Base-by-base conservation (phyloP, 2,329 filamentous ascomycete genomes). In the Clonostachys sp. region DNA sequence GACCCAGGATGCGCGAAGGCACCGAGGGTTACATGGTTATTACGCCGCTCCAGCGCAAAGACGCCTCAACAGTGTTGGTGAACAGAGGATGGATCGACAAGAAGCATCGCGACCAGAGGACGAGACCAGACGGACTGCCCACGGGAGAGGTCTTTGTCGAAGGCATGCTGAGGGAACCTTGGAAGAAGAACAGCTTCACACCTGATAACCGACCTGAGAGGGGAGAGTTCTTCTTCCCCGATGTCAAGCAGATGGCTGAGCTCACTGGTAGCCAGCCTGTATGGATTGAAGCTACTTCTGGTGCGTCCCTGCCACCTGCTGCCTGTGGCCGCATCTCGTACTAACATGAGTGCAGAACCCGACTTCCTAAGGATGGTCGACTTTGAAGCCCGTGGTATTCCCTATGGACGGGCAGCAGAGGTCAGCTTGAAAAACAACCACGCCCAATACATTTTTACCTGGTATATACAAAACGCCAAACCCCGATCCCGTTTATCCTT, bases 181-280 rank as follows among this genome's bases (percentile, higher is more conserved):
- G 89, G 81, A 94, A 95, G 78, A 95, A 92, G 77, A 99, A 99
- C 65, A 87, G 91, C 80, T 99, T 99, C 65, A 99, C 94, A 48
- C 94, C 94, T 0, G 84, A 87, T 0, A 99, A 99, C 59, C 75
- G 82, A 56, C 92, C 92, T 0, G 85, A 91, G 56, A 83, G 84
- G 61, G 82, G 86, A 50, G 85, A 91, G 66, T 99, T 95, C 64
- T 96, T 96, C 70, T 99, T 99, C 61, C 92, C 94, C 0, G 92
- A 96, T 66, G 89, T 99, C 20, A 68, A 78, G 58, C 83, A 96
- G 74, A 99, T 99, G 94, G 94, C 94, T 2, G 75, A 74, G 51
- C 68, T 90, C 63, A 84, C 84, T 20, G 89, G 88, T 2, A 91
- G 87, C 58, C 90, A 96, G 68, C 77, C 90, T 1, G 87, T 99